phyloP scores from a whole-genome alignment of 2,329 filamentous ascomycete species.

The Fusarium duplospermum region DNA sequence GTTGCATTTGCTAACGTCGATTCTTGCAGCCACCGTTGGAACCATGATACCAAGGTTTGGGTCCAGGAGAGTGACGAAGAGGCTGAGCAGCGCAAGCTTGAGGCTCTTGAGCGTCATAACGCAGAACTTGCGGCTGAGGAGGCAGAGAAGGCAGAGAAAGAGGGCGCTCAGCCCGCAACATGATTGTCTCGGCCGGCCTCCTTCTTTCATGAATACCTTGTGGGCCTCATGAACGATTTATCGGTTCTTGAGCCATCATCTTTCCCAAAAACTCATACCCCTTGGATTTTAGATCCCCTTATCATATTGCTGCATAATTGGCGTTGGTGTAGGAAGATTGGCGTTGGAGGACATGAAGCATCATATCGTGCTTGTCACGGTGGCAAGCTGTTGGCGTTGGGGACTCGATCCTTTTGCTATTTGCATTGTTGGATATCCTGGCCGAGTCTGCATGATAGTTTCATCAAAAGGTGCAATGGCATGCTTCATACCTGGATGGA shows the following conservation, averaged over 20 bases:
- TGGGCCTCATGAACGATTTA: not conserved
- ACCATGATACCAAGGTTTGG: conserved; percentile 69
- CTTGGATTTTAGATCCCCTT: not conserved
- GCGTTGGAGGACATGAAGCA: conserved; percentile 24
- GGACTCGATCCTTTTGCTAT: not conserved
- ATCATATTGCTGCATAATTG: conserved; percentile 11
- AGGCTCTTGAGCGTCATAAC: conserved; percentile 43
- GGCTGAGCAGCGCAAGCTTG: conserved; percentile 37
- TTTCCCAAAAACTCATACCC: conserved; percentile 9
- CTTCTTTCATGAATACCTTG: not conserved
- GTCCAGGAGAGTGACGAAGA: conserved; percentile 55
- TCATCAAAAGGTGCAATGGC: not conserved
- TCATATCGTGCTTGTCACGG: conserved; percentile 6
- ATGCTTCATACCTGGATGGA: not conserved
- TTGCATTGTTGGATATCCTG: conserved; percentile 19
- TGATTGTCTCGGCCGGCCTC: not conserved
- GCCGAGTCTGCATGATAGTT: conserved; percentile 6
- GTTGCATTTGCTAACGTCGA: conserved; percentile 27
- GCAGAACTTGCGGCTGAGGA: conserved; percentile 34
- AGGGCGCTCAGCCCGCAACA: not conserved
- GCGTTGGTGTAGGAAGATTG: conserved; percentile 31
- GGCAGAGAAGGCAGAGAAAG: not conserved
- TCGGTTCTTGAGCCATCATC: conserved; percentile 17
- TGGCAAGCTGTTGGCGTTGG: conserved; percentile 15
- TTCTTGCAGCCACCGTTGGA: conserved; percentile 68